Evolutionary conservation across 192 early-diverging fungal genomes (phyloP), one percentile per base, ranked within the genome.

Genomic region (Lobosporangium transversale): DNA sequence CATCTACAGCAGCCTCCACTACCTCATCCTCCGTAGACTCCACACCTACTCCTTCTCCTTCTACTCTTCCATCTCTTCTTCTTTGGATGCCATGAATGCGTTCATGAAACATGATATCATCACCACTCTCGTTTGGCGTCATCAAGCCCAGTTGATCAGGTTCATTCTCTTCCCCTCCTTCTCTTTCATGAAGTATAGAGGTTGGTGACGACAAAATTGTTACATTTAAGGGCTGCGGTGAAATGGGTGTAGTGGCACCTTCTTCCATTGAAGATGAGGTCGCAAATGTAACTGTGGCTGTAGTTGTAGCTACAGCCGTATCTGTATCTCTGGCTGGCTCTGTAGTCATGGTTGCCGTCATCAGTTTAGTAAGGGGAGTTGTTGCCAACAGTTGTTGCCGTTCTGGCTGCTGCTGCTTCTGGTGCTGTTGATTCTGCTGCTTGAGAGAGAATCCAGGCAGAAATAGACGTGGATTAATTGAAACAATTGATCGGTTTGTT

Each of bases 381-480:
- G 49, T 27, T 51, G 58, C 23, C n/a, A n/a, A n/a, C n/a, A n/a
- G n/a, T n/a, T 29, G 24, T 15, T 23, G 36, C 53, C 3, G 55
- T 2, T 1, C 27, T 23, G 45, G 58, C 12, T 7, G 45, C 11
- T 31, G 26, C 15, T 10, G 29, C 37, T 18, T 45, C 18, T 23
- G 60, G 30, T 43, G 66, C 10, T 60, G 57, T n/a, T 66, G 50
- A 15, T 40, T 35, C 30, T 37, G 60, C 43, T 61, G 56, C 1
- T 57, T 32, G 0, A 36, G 50, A 26, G 66, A 35, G 3, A 68
- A 52, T 15, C 66, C 54, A 29, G 66, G 42, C 0, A 68, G 36
- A 30, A 68, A 42, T n/a, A 33, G 43, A 10, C 54, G 35, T 1
- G 66, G 66, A 31, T 68, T 68, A n/a, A 68, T 68, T 8, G 53